phyloP scores from a whole-genome alignment of 192 early-diverging fungal genomes.

The Backusella luteola region DNA sequence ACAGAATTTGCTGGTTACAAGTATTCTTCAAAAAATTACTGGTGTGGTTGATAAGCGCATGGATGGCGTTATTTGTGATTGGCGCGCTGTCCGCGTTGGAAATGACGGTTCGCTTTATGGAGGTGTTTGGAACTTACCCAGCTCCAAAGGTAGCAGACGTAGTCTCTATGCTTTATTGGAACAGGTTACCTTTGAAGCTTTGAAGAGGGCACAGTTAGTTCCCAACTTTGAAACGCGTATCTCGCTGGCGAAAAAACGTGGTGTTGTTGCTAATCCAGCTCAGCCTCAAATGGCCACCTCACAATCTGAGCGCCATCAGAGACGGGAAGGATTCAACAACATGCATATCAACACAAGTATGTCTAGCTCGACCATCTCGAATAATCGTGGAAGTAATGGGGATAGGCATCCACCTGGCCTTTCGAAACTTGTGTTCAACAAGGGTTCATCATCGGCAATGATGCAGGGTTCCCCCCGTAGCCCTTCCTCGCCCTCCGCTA shows the following conservation, averaged over 20 bases:
- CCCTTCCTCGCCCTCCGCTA: constrained; percentile 17
- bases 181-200: constrained; percentile 39
- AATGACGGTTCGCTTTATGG: constrained; percentile 29
- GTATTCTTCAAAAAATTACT: constrained; percentile 50
- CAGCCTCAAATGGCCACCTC: background rate
- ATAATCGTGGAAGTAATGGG: background rate
- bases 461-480: constrained; percentile 8
- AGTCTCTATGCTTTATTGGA: constrained; percentile 37
- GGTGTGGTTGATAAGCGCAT: constrained; percentile 46
- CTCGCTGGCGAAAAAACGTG: constrained; percentile 36
- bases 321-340: background rate
- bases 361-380: background rate
- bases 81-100: constrained; percentile 32
- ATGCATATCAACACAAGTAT: constrained; percentile 5
- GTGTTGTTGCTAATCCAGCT: constrained; percentile 5
- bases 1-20: constrained; percentile 56
- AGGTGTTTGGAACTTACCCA: constrained; percentile 31
- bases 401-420: constrained; percentile 16
- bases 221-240: constrained; percentile 44
- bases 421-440: constrained; percentile 32
- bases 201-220: constrained; percentile 36
- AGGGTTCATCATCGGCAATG: constrained; percentile 11
- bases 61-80: constrained; percentile 40
- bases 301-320: background rate
- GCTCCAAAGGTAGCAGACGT: constrained; percentile 20